Percentiles rank a stretch among this genome's conserved stretches.
Conservation (phyloP, 352 stramenopile genomes). For the Phytophthora agathidicida region DNA sequence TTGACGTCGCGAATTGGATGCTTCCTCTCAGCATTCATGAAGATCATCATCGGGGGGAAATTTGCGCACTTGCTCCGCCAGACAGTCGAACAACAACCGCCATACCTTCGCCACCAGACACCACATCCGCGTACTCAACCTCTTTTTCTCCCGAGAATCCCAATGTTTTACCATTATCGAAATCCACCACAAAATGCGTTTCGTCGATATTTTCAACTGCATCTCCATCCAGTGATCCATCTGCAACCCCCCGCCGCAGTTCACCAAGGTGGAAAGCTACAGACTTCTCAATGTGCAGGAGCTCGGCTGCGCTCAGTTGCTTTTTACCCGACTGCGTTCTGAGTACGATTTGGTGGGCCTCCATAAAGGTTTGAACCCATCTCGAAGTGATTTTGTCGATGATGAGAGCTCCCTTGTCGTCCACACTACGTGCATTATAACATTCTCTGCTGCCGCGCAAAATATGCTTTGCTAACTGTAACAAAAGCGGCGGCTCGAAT, state of each 20-base stretch:
- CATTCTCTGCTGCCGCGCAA: background rate
- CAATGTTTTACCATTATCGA: too few species aligned
- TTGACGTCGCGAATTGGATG: background rate
- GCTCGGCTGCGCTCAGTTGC: constrained; percentile 9
- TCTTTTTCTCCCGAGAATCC: too few species aligned
- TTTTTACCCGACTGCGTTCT: constrained; percentile 11
- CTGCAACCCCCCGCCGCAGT: background rate
- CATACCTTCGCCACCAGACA: too few species aligned
- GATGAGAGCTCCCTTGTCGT: background rate
- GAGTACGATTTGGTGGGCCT: constrained; percentile 15
- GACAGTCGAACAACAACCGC: background rate
- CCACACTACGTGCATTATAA: background rate
- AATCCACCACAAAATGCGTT: too few species aligned
- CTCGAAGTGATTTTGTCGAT: constrained; percentile 3
- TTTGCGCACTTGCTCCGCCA: background rate
- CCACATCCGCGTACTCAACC: too few species aligned
- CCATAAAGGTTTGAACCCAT: constrained; percentile 23
- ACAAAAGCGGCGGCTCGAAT: constrained; percentile 8
- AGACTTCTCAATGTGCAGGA: constrained; percentile 13
- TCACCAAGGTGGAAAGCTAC: constrained; percentile 26
- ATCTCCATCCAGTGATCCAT: background rate
- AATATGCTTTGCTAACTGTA: background rate
- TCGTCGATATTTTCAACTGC: too few species aligned
- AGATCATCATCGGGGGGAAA: background rate
- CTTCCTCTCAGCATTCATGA: background rate